Evolutionary conservation across 2,329 filamentous ascomycete genomes (phyloP), one percentile per base, ranked within the genome.

Genomic region (Botrytis galanthina): DNA sequence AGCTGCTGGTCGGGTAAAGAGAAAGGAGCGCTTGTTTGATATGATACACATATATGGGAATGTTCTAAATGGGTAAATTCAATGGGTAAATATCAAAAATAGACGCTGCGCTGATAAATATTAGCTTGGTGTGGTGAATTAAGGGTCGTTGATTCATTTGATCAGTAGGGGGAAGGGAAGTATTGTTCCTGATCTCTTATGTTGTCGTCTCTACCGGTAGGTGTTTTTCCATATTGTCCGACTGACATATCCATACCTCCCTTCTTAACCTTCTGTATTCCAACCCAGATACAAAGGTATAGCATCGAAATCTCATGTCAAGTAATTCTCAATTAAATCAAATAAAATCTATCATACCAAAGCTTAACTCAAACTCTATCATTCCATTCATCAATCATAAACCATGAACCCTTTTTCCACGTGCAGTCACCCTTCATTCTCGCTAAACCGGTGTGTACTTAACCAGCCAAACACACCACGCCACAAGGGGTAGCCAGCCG

Each of bases 401-500:
- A 54, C n/a, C 51, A 29, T 54, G 26, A 29, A 54, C 51, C 51
- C 51, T 54, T 29, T 54, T 54, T n/a, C 51, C 51, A 54, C 51
- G 51, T 54, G 51, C n/a, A 16, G 18, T 59, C 57, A 35, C 57
- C 57, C 57, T 35, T 60, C 57, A 60, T 57, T 57, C 51, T 57
- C 51, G 51, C n/a, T 57, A 57, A 29, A 18, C 51, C n/a, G 51
- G 51, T 57, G 51, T 57, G n/a, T 57, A 57, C 51, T 57, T 57
- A 57, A 57, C 51, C 51, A 57, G 51, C 51, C 51, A 57, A 57
- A 57, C 51, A 57, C n/a, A 57, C 14, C 29, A 63, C 61, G 61
- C 61, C 61, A 63, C 61, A 63, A 32, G 61, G 61, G 61, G 61
- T 63, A 57, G n/a, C 51, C 51, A 63, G 61, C 61, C 61, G 39